Evolutionary conservation across 192 early-diverging fungal genomes (phyloP), one percentile per base, ranked within the genome.

Genomic region (Umbelopsis sp.): DNA sequence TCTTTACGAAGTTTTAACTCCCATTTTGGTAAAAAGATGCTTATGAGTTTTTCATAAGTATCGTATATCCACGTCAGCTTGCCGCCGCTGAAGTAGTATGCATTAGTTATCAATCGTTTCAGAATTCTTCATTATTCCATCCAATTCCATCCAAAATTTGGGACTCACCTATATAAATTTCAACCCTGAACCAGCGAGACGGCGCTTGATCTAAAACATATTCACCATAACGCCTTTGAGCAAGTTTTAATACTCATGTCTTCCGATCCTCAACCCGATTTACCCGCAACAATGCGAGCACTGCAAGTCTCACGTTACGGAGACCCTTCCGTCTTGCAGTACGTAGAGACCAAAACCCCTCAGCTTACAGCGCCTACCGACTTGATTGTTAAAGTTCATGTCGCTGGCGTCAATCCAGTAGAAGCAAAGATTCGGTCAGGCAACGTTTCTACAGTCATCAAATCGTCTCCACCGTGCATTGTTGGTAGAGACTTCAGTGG

Each of bases 371-470:
- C 16, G 18, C 65, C 65, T 0, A 46, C 44, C 27, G 65, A 66
- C 30, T 30, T 66, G 15, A 46, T 66, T 22, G 30, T 66, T 7
- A 20, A 41, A 49, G 65, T 71, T 20, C 41, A 73, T 10, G 71
- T 68, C 5, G 67, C 76, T n/a, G 72, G 76, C 49, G 64, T 78
- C 2, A 70, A 78, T n/a, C 64, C 72, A 11, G 61, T 70, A 4
- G 76, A 78, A 16, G 48, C 64, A 20, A 67, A 70, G 35, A 12
- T 64, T 0, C 27, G 72, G 10, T 22, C 51, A 20, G 76, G 76
- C 25, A 71, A 55, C 20, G 21, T 73, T 7, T 11, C 16, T n/a
- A 8, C 68, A 16, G 16, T 66, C 1, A 22, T 66, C 30, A 66
- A 44, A 18, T 27, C 23, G 11, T 21, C 49, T 0, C 61, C 71